Base-by-base conservation (phyloP, 257 asterid species). In the Solanum dulcamara region DNA sequence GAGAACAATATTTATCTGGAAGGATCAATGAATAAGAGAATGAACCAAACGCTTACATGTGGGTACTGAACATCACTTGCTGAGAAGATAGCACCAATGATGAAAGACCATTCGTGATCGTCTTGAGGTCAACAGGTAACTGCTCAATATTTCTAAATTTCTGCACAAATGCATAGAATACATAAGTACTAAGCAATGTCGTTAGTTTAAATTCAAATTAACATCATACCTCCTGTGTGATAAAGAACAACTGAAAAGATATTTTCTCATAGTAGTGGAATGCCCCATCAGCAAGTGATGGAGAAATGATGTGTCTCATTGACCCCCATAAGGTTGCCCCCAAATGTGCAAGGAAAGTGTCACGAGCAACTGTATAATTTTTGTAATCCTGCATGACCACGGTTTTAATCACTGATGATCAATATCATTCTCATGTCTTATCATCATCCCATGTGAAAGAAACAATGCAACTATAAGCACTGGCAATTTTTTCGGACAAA, bases 311-410 rank as follows among this genome's bases (percentile, higher is more conserved):
- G 92, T 95, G 98, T 86, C 98, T 94, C 94, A 95, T 86, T 30
- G 98, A 97, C 81, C 98, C 98, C 99, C 98, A 97, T 84, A 97
- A 89, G 66, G 98, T 92, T 60, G 97, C 97, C 91, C 98, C 99
- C 64, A 97, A 93, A 90, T 97, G 98, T 86, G 99, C 94, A 87
- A 97, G 98, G 89, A 97, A 97, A 62, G 94, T 91, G 90, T 97
- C 99, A 24, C 97, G 99, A 80, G 98, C 99, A 85, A 95, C 99
- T 26, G 98, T 95, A 89, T 97, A 97, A 85, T 95, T 97, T 86
- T 92, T 94, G 85, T 90, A 89, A 64, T 92, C 98, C 98, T 96
- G 96, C 88, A 89, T 15, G 55, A 79, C 83, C 86, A 90, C 26
- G 4, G 28, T 7, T 77, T 46, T 46, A 30, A 77, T 4, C 2